A percentile compares a stretch with the other conserved stretches of the same genome.
Evolutionary conservation across 192 early-diverging fungal species (phyloP).

Genomic region (Podila horticola): DNA sequence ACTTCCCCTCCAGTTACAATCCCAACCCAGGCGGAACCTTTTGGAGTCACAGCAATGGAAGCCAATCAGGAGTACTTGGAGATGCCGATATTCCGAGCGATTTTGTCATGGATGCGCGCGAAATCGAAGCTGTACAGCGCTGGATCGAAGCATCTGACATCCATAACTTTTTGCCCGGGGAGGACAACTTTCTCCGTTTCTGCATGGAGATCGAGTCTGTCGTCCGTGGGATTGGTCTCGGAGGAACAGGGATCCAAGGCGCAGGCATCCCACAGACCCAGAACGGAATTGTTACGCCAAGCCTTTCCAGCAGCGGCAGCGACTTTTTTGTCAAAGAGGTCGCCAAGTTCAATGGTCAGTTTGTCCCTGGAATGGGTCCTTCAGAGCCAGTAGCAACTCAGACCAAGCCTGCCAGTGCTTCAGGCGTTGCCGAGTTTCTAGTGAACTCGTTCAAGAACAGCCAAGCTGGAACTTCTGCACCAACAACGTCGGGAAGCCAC

Average conservation of each 20-base stretch:
- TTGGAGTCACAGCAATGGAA: conserved; percentile 8
- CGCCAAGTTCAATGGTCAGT: conserved; percentile 35
- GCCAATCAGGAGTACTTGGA: not conserved
- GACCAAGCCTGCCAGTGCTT: conserved; percentile 13
- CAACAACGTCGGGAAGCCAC: conserved; percentile 15
- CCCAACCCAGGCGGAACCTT: conserved; percentile 10
- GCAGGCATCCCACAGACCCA: conserved; percentile 27
- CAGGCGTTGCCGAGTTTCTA: conserved; percentile 39
- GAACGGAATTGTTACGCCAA: conserved; percentile 11
- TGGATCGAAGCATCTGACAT: conserved; percentile 48
- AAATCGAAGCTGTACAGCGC: conserved; percentile 38
- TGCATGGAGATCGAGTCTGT: conserved; percentile 54
- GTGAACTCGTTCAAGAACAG: conserved; percentile 45
- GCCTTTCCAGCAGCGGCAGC: conserved; percentile 26
- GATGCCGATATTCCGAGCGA: conserved; percentile 19
- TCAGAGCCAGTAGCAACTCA: conserved; percentile 6
- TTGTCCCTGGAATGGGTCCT: conserved; percentile 39
- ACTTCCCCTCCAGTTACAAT: conserved; percentile 18
- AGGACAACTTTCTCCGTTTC: conserved; percentile 52
- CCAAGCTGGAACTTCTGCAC: conserved; percentile 13
- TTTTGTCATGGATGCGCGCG: conserved; percentile 40
- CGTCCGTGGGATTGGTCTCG: conserved; percentile 37
- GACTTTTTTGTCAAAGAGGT: conserved; percentile 49
- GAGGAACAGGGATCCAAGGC: conserved; percentile 41
- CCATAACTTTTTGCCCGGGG: conserved; percentile 53